Evolutionary conservation across 129 eudicot species (phyloP), one percentile per base, ranked within the genome.

Genomic region (Centrapalus pauciflorus): DNA sequence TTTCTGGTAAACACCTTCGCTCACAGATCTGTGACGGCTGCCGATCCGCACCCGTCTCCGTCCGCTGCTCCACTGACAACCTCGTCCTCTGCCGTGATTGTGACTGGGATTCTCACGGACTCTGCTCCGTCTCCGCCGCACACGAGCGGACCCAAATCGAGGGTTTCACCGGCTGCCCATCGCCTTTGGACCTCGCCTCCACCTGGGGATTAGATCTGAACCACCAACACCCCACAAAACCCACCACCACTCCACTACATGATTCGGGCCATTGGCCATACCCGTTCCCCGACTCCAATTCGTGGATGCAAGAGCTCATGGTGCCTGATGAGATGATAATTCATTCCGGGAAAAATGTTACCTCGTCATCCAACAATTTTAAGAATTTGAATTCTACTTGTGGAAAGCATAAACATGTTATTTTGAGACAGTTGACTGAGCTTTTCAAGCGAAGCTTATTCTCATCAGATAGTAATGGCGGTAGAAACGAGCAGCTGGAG

Each of bases 11-110:
- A 71, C 97, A 91, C 72, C 60, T 78, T 32, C 89, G 97, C 3
- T 82, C 87, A 1, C 96, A 82, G 90, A 87, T 91, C 86, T 87
- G 96, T 54, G 87, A 91, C 70, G 77, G 77, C 61, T 90, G 93
- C 70, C 56, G 72, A 37, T 79, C 87, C 12, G 80, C 76, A 5
- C 95, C 93, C 0, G 92, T 79, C 9, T 37, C 93, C 9, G 50
- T 82, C 30, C 64, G 71, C 12, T 90, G 92, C 70, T 24, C 70
- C 48, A 84, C 87, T 48, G 91, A 90, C 74, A 81, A 85, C 41
- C 80, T 84, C 9, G 69, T 82, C 1, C 85, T 90, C 26, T 90
- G 95, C 49, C 83, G 75, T 6, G 91, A 86, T 14, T 90, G 97
- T 51, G 90, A 83, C 28, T 69, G 73, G 72, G 89, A 84, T 40